A percentile compares a stretch with the other conserved stretches of the same genome.
Conservation (phyloP, 73 alveolate species). For the Paramecium primaurelia region DNA sequence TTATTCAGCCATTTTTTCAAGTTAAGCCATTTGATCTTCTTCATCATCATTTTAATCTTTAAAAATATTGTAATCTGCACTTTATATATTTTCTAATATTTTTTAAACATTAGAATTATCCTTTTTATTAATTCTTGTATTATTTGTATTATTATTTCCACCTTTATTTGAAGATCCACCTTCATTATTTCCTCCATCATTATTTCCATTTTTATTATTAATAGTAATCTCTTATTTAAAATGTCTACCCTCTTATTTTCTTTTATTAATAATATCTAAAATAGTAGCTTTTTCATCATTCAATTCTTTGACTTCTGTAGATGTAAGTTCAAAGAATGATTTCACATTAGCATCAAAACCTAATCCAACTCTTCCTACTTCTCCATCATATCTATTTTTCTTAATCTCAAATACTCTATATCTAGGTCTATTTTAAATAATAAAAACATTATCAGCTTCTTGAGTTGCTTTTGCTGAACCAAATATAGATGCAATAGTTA, state of each 20-base stretch:
- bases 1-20: not conserved
- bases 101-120: not conserved
- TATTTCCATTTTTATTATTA: not conserved
- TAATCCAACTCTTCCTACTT: slow-evolving; percentile 76
- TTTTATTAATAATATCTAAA: not conserved
- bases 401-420: slow-evolving; percentile 73
- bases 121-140: not conserved
- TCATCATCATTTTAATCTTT: not conserved
- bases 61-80: not conserved
- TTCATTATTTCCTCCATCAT: not conserved
- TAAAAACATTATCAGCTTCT: slow-evolving; percentile 88
- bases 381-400: slow-evolving; percentile 91
- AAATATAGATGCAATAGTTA: slow-evolving; percentile 76
- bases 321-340: slow-evolving; percentile 75
- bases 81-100: not conserved
- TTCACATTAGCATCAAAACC: slow-evolving; percentile 72
- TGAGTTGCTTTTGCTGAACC: slow-evolving; percentile 90
- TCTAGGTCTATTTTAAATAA: slow-evolving; percentile 73
- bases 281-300: not conserved
- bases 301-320: slow-evolving; percentile 60
- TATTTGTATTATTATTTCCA: not conserved
- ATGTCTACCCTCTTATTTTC: slow-evolving; percentile 32
- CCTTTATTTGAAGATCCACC: not conserved
- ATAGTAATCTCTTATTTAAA: slow-evolving; percentile 12
- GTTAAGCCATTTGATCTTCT: not conserved